Evolutionary conservation across 75 land plant genomes (phyloP).

Genomic region (Picea sitchensis): DNA sequence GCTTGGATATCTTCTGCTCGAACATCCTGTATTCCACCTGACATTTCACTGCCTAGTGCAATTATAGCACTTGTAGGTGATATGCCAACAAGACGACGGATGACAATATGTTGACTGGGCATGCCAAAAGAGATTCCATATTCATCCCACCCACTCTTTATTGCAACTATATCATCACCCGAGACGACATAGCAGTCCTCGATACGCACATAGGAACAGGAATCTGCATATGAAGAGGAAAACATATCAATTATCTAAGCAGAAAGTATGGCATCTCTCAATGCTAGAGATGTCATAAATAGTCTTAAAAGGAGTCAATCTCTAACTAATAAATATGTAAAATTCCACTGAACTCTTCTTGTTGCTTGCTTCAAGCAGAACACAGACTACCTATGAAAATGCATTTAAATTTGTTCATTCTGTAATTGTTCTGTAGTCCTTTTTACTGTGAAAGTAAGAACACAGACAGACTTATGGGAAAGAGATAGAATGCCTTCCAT

Average conservation of each 20-base stretch:
- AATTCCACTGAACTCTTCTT: not conserved
- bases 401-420: too few species aligned
- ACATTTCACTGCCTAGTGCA: conserved; percentile 64
- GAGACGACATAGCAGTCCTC: conserved; percentile 60
- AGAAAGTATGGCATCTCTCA: too few species aligned
- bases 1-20: conserved; percentile 30
- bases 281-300: too few species aligned
- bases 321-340: not conserved
- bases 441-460: too few species aligned
- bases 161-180: conserved; percentile 65
- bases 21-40: conserved; percentile 50
- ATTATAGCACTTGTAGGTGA: conserved; percentile 47
- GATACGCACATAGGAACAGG: conserved; percentile 57
- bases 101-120: conserved; percentile 50
- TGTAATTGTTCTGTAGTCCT: too few species aligned
- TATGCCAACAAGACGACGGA: conserved; percentile 40
- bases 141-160: conserved; percentile 81
- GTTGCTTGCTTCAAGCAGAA: not conserved
- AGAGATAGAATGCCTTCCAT: too few species aligned
- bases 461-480: too few species aligned
- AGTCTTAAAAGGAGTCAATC: not conserved
- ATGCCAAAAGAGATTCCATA: conserved; percentile 50
- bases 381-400: too few species aligned
- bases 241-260: too few species aligned
- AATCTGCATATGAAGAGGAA: conserved; percentile 28